Conservation (phyloP, 257 asterid genomes). For the Solanum virginianum region DNA sequence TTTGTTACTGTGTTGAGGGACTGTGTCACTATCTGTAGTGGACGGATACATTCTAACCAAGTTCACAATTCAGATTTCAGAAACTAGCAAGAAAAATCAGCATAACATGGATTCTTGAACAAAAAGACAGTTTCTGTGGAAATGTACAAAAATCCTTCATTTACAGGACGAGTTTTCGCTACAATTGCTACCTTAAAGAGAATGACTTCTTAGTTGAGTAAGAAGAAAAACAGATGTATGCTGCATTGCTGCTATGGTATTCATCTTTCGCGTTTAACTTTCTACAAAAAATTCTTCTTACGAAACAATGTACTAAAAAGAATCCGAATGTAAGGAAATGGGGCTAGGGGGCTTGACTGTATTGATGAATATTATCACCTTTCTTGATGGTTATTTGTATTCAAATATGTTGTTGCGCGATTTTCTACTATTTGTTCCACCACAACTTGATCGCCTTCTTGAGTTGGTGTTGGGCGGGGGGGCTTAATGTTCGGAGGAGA, state of each 20-base stretch:
- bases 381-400: neutral
- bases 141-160: neutral
- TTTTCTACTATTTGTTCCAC: neutral
- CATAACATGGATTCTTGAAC: neutral
- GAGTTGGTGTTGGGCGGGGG: neutral
- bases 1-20: no score
- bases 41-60: no score
- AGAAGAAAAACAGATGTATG: neutral
- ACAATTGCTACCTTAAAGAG: neutral
- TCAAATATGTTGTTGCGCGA: neutral
- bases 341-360: no score
- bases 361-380: slow-evolving; percentile 14
- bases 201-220: neutral
- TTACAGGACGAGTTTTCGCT: neutral
- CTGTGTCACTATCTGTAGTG: no score
- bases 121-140: neutral
- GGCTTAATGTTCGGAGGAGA: neutral
- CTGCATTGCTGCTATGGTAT: neutral
- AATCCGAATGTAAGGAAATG: slow-evolving; percentile 7
- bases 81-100: neutral
- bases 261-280: neutral
- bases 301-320: slow-evolving; percentile 23
- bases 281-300: slow-evolving; percentile 11
- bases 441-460: neutral
- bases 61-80: neutral